These are phyloP conservation scores for Tolypocladium endophyticum DNA, from an alignment of 2,329 filamentous ascomycete genomes.

Conservation along the genomic window DNA sequence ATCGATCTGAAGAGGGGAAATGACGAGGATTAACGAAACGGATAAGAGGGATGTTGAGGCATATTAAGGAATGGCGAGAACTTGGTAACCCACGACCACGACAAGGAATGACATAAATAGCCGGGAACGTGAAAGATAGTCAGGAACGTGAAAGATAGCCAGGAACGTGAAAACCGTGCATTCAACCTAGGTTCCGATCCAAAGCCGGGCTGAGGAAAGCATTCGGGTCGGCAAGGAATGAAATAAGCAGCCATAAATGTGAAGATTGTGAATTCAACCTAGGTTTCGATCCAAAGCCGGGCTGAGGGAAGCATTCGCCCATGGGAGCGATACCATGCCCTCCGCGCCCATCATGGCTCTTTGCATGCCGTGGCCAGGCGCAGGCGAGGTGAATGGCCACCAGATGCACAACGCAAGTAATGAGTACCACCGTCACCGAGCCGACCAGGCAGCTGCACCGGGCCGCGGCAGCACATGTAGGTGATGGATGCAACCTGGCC, in stretches of 20 bases:
- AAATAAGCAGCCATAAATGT: too few species aligned
- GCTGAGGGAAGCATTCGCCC: not conserved
- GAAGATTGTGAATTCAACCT: not conserved
- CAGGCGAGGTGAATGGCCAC: not conserved
- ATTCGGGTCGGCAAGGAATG: too few species aligned
- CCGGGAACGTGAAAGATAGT: not conserved
- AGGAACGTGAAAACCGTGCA: too few species aligned
- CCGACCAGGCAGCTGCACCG: not conserved
- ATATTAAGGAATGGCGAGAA: not conserved
- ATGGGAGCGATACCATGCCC: not conserved
- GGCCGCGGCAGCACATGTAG: not conserved
- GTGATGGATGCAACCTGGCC: not conserved
- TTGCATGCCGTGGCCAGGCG: not conserved
- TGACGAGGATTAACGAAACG: not conserved
- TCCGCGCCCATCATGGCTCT: not conserved
- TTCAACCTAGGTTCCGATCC: too few species aligned
- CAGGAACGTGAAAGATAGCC: too few species aligned
- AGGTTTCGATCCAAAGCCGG: not conserved
- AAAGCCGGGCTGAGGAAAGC: too few species aligned
- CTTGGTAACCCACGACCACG: too few species aligned
- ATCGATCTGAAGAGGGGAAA: not conserved
- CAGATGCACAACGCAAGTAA: not conserved
- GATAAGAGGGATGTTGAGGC: not conserved
- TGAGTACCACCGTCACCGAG: not conserved
- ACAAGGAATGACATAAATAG: not conserved